Percentiles rank a stretch among this genome's conserved stretches.
Conservation (phyloP, 495 filamentous ascomycete genomes). For the Aspergillus coremiiformis region DNA sequence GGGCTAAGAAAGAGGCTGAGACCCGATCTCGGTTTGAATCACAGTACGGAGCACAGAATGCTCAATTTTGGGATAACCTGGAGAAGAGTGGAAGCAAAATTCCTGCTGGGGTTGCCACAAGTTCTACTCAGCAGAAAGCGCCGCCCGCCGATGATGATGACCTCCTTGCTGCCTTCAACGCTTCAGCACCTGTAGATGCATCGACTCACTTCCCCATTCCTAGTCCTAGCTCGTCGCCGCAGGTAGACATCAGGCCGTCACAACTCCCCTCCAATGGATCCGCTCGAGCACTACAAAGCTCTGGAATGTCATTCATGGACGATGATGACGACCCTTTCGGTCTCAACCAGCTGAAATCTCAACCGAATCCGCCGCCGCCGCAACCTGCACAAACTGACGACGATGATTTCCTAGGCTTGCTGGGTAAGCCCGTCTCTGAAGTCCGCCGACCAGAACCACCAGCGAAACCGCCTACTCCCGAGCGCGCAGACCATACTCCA, state of each 20-base stretch:
- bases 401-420: conserved; percentile 81
- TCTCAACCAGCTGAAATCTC: conserved; percentile 55
- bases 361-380: conserved; percentile 27
- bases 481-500: conserved; percentile 38
- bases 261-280: conserved; percentile 17
- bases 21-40: conserved; percentile 58
- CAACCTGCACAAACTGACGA: conserved; percentile 41
- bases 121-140: conserved; percentile 43
- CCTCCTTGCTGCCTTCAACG: conserved; percentile 55
- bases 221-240: conserved; percentile 27
- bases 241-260: conserved; percentile 11
- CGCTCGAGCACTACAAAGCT: conserved; percentile 13
- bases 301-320: conserved; percentile 20
- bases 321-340: conserved; percentile 87
- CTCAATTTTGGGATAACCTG: conserved; percentile 64
- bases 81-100: conserved; percentile 43
- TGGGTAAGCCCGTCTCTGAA: conserved; percentile 82
- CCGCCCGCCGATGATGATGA: conserved; percentile 46
- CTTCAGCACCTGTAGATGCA: conserved; percentile 52
- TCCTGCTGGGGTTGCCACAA: conserved; percentile 25
- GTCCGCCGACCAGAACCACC: conserved; percentile 42
- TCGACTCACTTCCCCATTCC: conserved; percentile 54
- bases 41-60: conserved; percentile 59
- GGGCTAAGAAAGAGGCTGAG: conserved; percentile 65
- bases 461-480: conserved; percentile 33